These are phyloP conservation scores for Vitis hybrid DNA, from an alignment of 177 flowering plant species.

Conservation along the genomic window DNA sequence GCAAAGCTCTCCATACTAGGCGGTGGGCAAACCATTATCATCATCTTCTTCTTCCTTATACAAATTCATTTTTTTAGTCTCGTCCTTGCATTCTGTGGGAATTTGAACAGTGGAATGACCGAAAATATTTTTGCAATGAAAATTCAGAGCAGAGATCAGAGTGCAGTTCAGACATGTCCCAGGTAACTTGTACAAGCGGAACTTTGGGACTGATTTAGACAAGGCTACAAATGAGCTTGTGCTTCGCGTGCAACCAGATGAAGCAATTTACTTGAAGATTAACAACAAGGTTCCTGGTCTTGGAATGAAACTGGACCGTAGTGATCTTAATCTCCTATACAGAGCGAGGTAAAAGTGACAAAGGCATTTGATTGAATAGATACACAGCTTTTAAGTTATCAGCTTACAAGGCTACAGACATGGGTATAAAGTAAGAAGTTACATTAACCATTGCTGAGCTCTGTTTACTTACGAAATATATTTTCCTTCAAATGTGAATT, in stretches of 20 bases:
- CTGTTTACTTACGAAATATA: no score
- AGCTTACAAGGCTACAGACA: no score
- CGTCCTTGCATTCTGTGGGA: neutral
- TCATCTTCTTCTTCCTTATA: slow-evolving; percentile 1
- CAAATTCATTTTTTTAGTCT: neutral
- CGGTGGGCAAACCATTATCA: slow-evolving; percentile 27
- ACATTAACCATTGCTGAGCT: no score
- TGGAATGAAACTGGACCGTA: slow-evolving; percentile 78
- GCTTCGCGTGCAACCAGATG: slow-evolving; percentile 80
- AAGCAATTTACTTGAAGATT: slow-evolving; percentile 75
- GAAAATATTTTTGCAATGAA: slow-evolving; percentile 8
- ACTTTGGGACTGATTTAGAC: slow-evolving; percentile 63
- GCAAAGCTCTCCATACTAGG: slow-evolving; percentile 72
- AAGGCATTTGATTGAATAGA: neutral
- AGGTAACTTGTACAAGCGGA: slow-evolving; percentile 68
- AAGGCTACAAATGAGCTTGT: slow-evolving; percentile 86
- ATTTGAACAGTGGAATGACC: slow-evolving; percentile 3
- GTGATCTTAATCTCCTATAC: slow-evolving; percentile 75
- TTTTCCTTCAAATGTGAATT: no score
- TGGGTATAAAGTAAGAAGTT: no score
- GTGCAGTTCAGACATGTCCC: slow-evolving; percentile 92
- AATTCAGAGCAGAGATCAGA: slow-evolving; percentile 80
- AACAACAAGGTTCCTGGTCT: slow-evolving; percentile 91
- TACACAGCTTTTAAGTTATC: no score
- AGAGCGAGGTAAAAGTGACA: slow-evolving; percentile 47